phyloP scores from a whole-genome alignment of 1,284 basidiomycete species.

The Taiwanofungus camphoratus region DNA sequence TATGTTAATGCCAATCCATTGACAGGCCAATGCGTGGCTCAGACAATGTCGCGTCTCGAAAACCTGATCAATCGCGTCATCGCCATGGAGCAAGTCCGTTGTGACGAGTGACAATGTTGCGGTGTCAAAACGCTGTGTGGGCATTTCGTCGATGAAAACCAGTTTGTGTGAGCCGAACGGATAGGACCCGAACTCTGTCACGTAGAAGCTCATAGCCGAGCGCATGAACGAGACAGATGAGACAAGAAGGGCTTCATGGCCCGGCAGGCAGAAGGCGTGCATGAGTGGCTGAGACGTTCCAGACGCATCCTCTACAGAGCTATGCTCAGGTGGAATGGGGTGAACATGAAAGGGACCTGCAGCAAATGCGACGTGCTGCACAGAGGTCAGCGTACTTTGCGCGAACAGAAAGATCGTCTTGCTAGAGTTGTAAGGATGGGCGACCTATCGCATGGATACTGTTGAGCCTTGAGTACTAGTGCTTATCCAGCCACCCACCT shows the following conservation, averaged over 20 bases:
- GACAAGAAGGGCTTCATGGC: constrained; percentile 67
- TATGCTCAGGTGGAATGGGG: constrained; percentile 60
- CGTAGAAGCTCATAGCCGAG: constrained; percentile 88
- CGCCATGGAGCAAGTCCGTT: constrained; percentile 81
- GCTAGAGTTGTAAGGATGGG: constrained; percentile 90
- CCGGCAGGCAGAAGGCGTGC: constrained; percentile 91
- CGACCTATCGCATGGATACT: constrained; percentile 48
- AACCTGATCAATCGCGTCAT: constrained; percentile 90
- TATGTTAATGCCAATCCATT: constrained; percentile 98
- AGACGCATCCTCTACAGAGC: constrained; percentile 52
- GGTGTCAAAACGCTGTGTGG: constrained; percentile 74
- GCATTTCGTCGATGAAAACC: constrained; percentile 91
- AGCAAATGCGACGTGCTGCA: constrained; percentile 94
- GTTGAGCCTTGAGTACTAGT: neutral
- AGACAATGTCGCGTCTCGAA: constrained; percentile 87
- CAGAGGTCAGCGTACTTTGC: constrained; percentile 84
- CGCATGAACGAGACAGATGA: constrained; percentile 76
- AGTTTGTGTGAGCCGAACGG: constrained; percentile 95
- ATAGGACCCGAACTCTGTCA: constrained; percentile 92
- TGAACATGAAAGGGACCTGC: constrained; percentile 90
- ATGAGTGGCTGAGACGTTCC: constrained; percentile 78
- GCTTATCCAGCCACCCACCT: constrained; percentile 45
- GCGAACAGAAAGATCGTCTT: constrained; percentile 95
- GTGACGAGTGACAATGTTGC: constrained; percentile 82
- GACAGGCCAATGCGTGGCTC: constrained; percentile 85